Evolutionary conservation across 2,329 filamentous ascomycete genomes (phyloP), one percentile per base, ranked within the genome.

Genomic region (Pestalotiopsis sp.): DNA sequence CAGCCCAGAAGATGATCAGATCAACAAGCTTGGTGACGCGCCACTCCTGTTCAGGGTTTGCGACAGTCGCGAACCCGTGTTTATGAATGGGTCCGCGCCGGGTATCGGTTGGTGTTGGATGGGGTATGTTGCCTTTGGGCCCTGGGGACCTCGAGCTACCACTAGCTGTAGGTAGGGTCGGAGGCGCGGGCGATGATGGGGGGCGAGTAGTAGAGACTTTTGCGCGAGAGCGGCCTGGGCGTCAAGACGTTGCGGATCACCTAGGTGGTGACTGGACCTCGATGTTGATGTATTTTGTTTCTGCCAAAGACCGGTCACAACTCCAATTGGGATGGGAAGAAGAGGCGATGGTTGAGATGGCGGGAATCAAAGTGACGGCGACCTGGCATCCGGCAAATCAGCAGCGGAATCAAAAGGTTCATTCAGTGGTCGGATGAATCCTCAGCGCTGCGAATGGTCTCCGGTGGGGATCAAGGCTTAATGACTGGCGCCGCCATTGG

Each of bases 31-130:
- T 20, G 59, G 31, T 36, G 17, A 36, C n/a, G 31, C 59, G 59
- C 59, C 27, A 62, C 59, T 62, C 45, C 45, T 52, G 45, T n/a
- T 52, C 45, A 36, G 31, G 59, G 9, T 66, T 66, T 66, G 64
- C 64, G 64, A 66, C 64, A 31, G 64, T 20, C 38, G 64, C 64
- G 64, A 59, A 13, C 52, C 27, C 64, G 64, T 66, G 62, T 64
- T 49, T n/a, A 36, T 45, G 62, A 23, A 25, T 64, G 62, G 41
- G 27, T 66, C n/a, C 20, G 13, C 9, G 23, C n/a, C 14, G 23
- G 62, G 39, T 31, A 39, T 64, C 25, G 39, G 62, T 23, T 64
- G 39, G 60, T 23, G 57, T 36, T 14, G 31, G 12, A 60, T 27
- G 23, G 57, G 23, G 57, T 27, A 17, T 17, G 20, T 17, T 56